These are phyloP conservation scores for Chalciporus pseudorubinellus DNA, from an alignment of 768 basidiomycete species.

Conservation along the genomic window DNA sequence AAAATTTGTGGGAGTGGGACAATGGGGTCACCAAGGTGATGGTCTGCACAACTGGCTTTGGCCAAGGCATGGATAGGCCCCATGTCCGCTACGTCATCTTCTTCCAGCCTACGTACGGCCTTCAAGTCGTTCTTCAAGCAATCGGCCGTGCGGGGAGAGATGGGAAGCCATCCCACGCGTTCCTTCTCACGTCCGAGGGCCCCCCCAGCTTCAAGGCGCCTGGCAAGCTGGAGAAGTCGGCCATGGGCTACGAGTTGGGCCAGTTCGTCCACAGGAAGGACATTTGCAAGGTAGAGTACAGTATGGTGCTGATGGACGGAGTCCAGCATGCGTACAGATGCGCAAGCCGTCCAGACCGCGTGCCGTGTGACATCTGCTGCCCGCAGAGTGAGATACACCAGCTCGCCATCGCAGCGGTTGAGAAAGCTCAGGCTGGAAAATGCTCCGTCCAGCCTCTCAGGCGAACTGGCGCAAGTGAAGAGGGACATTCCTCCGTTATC, in stretches of 20 bases:
- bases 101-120: neutral
- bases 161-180: neutral
- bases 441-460: no score
- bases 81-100: slow-evolving; percentile 2
- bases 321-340: neutral
- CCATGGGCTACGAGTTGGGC: neutral
- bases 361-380: slow-evolving; percentile 4
- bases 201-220: no score
- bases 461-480: no score
- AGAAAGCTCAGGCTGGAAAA: no score
- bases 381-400: slow-evolving; percentile 2
- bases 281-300: slow-evolving; percentile 2
- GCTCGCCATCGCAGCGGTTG: no score
- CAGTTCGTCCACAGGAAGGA: neutral
- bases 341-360: neutral
- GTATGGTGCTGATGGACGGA: neutral
- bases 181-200: no score
- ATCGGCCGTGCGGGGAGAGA: slow-evolving; percentile 1
- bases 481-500: no score
- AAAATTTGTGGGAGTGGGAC: neutral
- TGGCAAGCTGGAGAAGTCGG: no score
- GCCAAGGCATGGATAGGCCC: neutral
- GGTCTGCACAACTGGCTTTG: neutral
- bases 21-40: neutral
- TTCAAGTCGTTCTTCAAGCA: neutral